Conservation (phyloP, 441 rosid genomes). For the Adansonia gregorii region DNA sequence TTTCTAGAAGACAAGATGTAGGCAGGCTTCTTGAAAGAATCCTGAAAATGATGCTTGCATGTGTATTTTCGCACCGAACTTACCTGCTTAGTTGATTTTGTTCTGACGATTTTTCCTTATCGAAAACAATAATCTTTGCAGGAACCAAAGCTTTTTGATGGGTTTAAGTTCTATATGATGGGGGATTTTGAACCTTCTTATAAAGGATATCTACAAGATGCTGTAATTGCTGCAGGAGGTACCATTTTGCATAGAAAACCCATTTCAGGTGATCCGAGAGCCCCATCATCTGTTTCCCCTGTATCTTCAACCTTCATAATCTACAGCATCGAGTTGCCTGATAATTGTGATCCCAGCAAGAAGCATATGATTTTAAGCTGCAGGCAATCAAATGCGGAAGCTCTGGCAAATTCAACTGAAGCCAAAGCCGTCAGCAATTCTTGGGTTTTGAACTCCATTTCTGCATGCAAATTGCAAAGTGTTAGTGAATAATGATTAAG, state of each 20-base stretch:
- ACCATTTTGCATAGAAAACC: constrained; percentile 69
- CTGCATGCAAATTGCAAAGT: constrained; percentile 61
- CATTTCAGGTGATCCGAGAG: constrained; percentile 36
- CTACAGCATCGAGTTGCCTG: constrained; percentile 65
- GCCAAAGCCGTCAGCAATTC: constrained; percentile 71
- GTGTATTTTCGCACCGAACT: neutral
- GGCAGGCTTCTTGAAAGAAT: neutral
- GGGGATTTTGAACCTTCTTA: constrained; percentile 71
- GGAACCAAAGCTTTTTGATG: constrained; percentile 73
- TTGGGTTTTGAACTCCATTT: constrained; percentile 86
- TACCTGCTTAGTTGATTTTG: neutral
- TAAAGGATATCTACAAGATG: constrained; percentile 76
- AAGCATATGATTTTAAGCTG: constrained; percentile 44
- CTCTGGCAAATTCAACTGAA: constrained; percentile 59
- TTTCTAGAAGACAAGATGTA: neutral
- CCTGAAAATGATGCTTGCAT: constrained; percentile 12
- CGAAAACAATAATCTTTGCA: constrained; percentile 37
- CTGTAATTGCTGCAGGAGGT: constrained; percentile 72
- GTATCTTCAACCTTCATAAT: constrained; percentile 52
- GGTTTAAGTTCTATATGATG: constrained; percentile 56
- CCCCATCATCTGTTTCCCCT: constrained; percentile 25
- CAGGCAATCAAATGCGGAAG: constrained; percentile 60
- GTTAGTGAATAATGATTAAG: neutral
- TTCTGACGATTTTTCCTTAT: neutral
- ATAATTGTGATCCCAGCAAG: constrained; percentile 44